Base-by-base conservation (phyloP, 176 grass and related monocot genomes). In the Miscanthus lutarioriparius region DNA sequence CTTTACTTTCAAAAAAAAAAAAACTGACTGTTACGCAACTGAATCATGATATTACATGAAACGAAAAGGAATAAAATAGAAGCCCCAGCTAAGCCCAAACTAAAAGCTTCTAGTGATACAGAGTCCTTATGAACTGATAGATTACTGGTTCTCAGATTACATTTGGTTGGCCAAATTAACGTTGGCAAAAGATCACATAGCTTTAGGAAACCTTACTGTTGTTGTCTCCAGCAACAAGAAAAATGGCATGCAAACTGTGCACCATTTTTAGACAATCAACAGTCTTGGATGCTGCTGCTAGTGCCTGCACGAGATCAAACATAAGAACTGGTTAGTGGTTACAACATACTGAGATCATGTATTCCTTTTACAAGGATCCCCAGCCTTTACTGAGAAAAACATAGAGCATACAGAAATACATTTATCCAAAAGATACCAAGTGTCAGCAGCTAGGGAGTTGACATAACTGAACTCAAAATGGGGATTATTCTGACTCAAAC, bases 261-360 rank as follows among this genome's bases (percentile, higher is more conserved):
- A 81, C 91, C 68, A 88, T 33, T 87, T 99, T 99, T 80, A 99
- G 83, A 83, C 91, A 96, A 90, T 96, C 93, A 37, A 99, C 93
- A 51, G 96, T 99, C 83, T 99, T 99, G 32, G 93, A 96, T 82
- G 96, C 93, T 85, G 96, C 93, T 70, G 93, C 96, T 79, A 99
- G 70, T 81, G 96, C 96, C 96, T 99, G 83, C 84, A 87, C 56
- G 48, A 72, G 47, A 63, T 88, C 43, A 80, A 86, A 89, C 28
- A 63, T 22, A 88, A 85, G 66, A 85, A 85, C 49, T 53, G 49
- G 17, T 40, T 40, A 40, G 70, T 38, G 64, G 28, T 89, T 76
- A 87, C 53, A 7, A 26, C 63, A 84, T 70, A 20, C 22, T 83
- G 36, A 80, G 77, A 83, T 87, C 49, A 17, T 53, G 7, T 20